Conservation (phyloP, 305 asterid species). For the Fraxinus angustifolia region DNA sequence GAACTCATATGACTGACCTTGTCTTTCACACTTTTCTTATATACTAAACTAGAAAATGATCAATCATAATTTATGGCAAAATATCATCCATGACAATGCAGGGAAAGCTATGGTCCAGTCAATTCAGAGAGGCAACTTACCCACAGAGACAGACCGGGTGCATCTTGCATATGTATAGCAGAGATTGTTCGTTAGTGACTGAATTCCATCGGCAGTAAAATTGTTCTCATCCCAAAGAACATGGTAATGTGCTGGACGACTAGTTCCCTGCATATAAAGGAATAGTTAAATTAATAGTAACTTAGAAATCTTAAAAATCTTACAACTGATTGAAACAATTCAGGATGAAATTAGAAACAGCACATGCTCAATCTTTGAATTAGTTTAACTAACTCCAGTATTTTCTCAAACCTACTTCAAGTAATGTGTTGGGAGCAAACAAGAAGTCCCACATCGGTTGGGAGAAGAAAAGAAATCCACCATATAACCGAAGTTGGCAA, state of each 20-base stretch:
- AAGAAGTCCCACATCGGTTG: too few relatives aligned
- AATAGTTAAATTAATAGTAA: background rate
- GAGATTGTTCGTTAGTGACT: constrained; percentile 88
- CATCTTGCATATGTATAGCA: constrained; percentile 97
- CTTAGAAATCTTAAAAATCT: background rate
- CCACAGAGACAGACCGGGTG: constrained; percentile 96
- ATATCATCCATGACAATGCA: background rate
- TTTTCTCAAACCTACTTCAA: background rate
- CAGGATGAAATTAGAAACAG: background rate
- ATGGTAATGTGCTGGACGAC: constrained; percentile 98
- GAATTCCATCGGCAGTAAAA: constrained; percentile 93
- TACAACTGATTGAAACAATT: background rate
- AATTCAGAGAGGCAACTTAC: constrained; percentile 37
- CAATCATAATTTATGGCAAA: background rate
- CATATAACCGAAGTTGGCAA: too few relatives aligned
- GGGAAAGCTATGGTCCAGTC: background rate
- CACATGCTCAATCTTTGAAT: background rate
- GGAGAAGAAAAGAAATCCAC: too few relatives aligned
- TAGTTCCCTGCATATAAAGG: constrained; percentile 64
- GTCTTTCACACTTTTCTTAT: background rate
- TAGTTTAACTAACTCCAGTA: background rate
- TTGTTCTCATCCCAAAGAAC: constrained; percentile 98
- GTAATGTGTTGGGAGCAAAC: background rate
- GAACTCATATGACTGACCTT: background rate
- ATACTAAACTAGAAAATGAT: background rate